Evolutionary conservation across 2,329 filamentous ascomycete genomes (phyloP).

Genomic region (Epichloe elymi): DNA sequence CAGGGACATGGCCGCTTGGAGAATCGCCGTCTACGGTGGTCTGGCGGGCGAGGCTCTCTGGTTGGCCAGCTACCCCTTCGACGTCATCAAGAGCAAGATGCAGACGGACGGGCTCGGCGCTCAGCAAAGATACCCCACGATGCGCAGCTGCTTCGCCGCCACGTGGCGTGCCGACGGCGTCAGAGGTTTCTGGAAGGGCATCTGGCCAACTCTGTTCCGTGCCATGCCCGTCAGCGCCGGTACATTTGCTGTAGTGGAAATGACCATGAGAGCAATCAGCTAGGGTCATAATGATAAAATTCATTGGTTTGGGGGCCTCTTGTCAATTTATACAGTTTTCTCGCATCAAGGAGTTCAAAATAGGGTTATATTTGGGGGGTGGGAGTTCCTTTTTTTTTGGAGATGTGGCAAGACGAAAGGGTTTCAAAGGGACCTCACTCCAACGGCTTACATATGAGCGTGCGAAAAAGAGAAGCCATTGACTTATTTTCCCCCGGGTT

Average conservation of each 20-base stretch:
- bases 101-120: slow-evolving; percentile 84
- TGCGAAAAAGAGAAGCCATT: too few species aligned
- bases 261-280: slow-evolving; percentile 50
- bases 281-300: slow-evolving; percentile 8
- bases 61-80: slow-evolving; percentile 87
- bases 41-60: slow-evolving; percentile 88
- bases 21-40: slow-evolving; percentile 85
- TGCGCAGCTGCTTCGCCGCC: slow-evolving; percentile 82
- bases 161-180: slow-evolving; percentile 66
- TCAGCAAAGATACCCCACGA: slow-evolving; percentile 59
- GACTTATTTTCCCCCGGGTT: too few species aligned
- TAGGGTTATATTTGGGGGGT: neutral
- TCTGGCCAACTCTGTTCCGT: slow-evolving; percentile 78
- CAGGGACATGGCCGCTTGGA: slow-evolving; percentile 66
- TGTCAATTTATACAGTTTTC: neutral
- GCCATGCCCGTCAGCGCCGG: slow-evolving; percentile 96
- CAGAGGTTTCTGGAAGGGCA: slow-evolving; percentile 86
- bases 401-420: too few species aligned
- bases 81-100: slow-evolving; percentile 99
- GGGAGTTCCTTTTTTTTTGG: neutral
- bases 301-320: too few species aligned
- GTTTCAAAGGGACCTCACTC: too few species aligned
- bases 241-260: slow-evolving; percentile 80
- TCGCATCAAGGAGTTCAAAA: neutral
- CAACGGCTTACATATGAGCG: too few species aligned